Evolutionary conservation across 495 filamentous ascomycete genomes (phyloP), one percentile per base, ranked within the genome.

Genomic region (Thermothielavioides terrestris): DNA sequence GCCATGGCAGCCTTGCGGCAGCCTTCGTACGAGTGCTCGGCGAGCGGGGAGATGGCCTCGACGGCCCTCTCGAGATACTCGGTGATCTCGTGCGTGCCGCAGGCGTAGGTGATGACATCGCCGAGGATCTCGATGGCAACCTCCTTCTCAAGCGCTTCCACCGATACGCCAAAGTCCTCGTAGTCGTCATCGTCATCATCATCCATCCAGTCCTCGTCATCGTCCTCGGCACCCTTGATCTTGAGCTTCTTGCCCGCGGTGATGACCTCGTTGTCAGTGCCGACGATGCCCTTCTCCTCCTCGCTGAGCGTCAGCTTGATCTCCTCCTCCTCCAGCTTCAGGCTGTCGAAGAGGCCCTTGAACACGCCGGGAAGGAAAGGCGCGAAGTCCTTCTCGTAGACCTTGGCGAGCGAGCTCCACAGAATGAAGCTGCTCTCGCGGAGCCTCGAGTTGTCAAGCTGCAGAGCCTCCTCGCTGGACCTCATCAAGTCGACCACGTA

Each of bases 371-470:
- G 77, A 6, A 98, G 79, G 75, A 94, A 95, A 12, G 85, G 82
- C 38, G 81, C 76, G 63, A 98, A 95, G 30, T 94, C 82, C 62
- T 89, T 89, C 56, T 83, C 80, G 64, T 98, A 98, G 7, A 98
- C 88, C 69, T 91, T 94, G 42, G 92, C 84, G 67, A 98, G 83
- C 21, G 82, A 86, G 57, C 87, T 88, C 89, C 92, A 98, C 53
- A 98, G 79, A 55, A 97, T 89, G 69, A 94, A 98, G 62, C 88
- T 94, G 46, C 89, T 96, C 70, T 98, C 94, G 63, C 86, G 82
- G 41, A 98, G 78, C 43, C 90, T 78, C 9, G 89, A 84, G 70
- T 95, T 89, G 47, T 84, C 90, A 1, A 98, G 82, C 61, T 92
- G 80, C 3, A 97, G 74, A 30, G 84, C 92, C 65, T 96, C 91